Evolutionary conservation across 495 filamentous ascomycete genomes (phyloP).

Genomic region (Penicillium waksmanii): DNA sequence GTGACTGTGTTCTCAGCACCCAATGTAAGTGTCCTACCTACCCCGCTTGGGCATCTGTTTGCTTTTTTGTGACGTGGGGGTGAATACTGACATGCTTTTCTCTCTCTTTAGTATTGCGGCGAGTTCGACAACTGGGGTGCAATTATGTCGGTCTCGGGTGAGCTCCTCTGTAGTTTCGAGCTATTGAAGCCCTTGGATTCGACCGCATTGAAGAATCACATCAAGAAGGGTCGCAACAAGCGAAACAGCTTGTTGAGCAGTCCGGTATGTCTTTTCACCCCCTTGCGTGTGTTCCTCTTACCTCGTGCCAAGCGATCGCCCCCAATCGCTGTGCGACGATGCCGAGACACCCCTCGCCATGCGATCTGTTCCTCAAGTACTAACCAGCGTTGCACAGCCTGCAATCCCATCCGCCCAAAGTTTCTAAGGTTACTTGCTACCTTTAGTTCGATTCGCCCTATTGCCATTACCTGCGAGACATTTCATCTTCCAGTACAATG

Average conservation of each 20-base stretch:
- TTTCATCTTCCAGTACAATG: slow-evolving; percentile 16
- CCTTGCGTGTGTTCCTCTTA: slow-evolving; percentile 22
- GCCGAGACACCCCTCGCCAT: slow-evolving; percentile 25
- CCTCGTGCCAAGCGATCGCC: slow-evolving; percentile 34
- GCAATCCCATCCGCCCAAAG: slow-evolving; percentile 46
- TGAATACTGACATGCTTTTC: slow-evolving; percentile 23
- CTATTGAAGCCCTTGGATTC: slow-evolving; percentile 95
- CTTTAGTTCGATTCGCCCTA: slow-evolving; percentile 7
- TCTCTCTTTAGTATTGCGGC: slow-evolving; percentile 78
- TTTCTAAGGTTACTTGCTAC: slow-evolving; percentile 29
- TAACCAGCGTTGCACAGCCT: slow-evolving; percentile 32
- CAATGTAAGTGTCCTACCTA: slow-evolving; percentile 68
- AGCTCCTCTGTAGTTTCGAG: slow-evolving; percentile 96
- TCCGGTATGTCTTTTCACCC: slow-evolving; percentile 65
- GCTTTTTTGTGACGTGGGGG: not conserved
- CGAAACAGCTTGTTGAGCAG: slow-evolving; percentile 89
- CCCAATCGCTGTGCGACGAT: slow-evolving; percentile 27
- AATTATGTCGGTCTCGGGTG: slow-evolving; percentile 94
- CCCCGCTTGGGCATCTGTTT: slow-evolving; percentile 9
- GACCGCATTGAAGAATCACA: slow-evolving; percentile 96
- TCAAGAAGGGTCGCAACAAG: slow-evolving; percentile 96
- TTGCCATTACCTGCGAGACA: slow-evolving; percentile 9
- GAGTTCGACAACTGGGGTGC: slow-evolving; percentile 99
- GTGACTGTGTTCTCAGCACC: slow-evolving; percentile 98
- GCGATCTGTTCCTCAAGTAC: slow-evolving; percentile 12